phyloP scores from a whole-genome alignment of 352 stramenopile genomes.

The Discostella stelligera region DNA sequence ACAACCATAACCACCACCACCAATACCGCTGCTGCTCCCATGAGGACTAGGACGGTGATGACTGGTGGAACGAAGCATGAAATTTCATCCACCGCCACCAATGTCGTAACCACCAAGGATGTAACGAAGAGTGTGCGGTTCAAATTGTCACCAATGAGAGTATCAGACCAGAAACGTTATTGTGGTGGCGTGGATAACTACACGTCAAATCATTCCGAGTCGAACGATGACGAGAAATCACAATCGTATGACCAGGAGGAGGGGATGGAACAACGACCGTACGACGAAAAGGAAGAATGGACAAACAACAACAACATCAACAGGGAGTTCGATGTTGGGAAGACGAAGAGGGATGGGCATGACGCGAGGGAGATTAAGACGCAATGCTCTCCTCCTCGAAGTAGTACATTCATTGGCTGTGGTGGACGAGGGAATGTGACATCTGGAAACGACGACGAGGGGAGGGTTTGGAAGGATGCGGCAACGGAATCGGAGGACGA shows the following conservation, averaged over 20 bases:
- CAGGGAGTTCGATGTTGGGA: neutral
- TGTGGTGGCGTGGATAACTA: no score
- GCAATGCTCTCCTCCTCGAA: constrained; percentile 34
- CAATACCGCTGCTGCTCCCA: neutral
- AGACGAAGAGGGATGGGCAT: neutral
- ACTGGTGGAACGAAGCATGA: neutral
- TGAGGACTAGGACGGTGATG: neutral
- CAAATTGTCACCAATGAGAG: constrained; percentile 9
- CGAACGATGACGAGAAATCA: neutral
- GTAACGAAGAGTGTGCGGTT: constrained; percentile 24
- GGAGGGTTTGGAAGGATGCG: neutral
- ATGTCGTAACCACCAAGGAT: neutral
- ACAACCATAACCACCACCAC: neutral
- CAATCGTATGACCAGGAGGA: neutral
- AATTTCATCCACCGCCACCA: constrained; percentile 1
- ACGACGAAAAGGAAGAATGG: neutral
- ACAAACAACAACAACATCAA: neutral
- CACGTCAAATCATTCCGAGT: neutral
- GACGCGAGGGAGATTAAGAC: constrained; percentile 2
- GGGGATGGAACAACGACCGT: neutral
- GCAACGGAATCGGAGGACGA: neutral
- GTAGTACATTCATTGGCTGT: neutral
- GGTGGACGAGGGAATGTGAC: neutral
- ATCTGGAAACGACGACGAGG: neutral
- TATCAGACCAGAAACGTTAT: no score